Conservation (phyloP, 1,284 basidiomycete genomes). For the Porodaedalea pini region DNA sequence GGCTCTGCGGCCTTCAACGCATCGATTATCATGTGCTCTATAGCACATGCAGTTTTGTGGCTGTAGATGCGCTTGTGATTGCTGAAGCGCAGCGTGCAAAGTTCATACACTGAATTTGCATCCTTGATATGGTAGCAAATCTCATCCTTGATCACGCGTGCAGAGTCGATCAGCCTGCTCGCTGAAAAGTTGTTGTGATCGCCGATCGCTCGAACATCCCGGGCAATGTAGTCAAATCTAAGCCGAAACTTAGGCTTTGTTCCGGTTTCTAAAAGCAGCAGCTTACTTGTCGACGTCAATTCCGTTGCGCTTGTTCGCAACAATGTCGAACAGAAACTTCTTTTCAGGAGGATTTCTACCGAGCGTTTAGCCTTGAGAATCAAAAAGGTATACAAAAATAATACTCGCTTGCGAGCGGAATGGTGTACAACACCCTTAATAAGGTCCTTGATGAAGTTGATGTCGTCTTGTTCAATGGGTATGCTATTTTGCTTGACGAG, state of each 20-base stretch:
- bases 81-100: constrained; percentile 68
- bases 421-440: constrained; percentile 53
- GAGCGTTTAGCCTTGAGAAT: background rate
- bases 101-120: constrained; percentile 66
- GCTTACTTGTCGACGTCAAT: constrained; percentile 78
- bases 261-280: background rate
- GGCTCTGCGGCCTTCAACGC: constrained; percentile 64
- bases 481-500: constrained; percentile 52
- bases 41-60: constrained; percentile 74
- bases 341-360: constrained; percentile 34
- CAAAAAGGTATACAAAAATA: background rate
- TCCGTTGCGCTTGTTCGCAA: constrained; percentile 73
- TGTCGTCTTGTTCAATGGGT: constrained; percentile 41
- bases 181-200: constrained; percentile 55
- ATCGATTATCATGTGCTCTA: constrained; percentile 79
- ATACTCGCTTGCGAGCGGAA: constrained; percentile 40
- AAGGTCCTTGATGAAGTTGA: constrained; percentile 62
- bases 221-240: constrained; percentile 75
- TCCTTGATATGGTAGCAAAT: constrained; percentile 82
- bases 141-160: constrained; percentile 65
- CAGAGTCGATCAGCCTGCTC: constrained; percentile 63
- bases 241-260: constrained; percentile 1
- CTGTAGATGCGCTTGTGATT: constrained; percentile 75
- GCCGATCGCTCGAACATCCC: constrained; percentile 70
- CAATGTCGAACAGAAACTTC: constrained; percentile 64